These are phyloP conservation scores for Curvularia sp. DNA, from an alignment of 2,329 filamentous ascomycete species.

Conservation along the genomic window DNA sequence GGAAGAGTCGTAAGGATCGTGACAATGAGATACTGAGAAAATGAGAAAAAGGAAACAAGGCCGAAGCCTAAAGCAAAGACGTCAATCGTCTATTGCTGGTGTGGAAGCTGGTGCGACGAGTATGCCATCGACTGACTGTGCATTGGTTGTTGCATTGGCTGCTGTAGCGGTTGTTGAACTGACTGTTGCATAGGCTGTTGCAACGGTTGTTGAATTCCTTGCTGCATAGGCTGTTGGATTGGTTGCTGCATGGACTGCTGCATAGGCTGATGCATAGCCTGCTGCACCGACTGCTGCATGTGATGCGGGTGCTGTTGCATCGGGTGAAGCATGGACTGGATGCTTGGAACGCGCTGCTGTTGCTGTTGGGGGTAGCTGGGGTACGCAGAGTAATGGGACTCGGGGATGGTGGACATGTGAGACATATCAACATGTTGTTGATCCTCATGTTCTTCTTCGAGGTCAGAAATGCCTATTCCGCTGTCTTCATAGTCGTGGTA, in stretches of 20 bases:
- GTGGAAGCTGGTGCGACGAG: constrained; percentile 25
- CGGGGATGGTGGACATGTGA: constrained; percentile 32
- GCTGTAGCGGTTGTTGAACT: constrained; percentile 15
- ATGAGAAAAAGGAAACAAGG: constrained; percentile 22
- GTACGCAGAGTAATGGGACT: constrained; percentile 29
- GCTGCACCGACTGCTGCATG: constrained; percentile 15
- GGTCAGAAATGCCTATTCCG: constrained; percentile 66
- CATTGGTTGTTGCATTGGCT: constrained; percentile 14
- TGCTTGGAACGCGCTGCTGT: constrained; percentile 47
- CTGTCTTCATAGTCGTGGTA: constrained; percentile 68
- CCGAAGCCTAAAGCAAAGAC: constrained; percentile 20
- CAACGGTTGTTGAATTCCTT: constrained; percentile 9
- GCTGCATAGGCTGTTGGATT: constrained; percentile 15
- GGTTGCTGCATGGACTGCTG: constrained; percentile 31
- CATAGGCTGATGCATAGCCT: constrained; percentile 42
- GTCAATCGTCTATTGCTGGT: constrained; percentile 21
- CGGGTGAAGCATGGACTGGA: constrained; percentile 49
- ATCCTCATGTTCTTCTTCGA: constrained; percentile 54
- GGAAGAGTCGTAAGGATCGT: constrained; percentile 27
- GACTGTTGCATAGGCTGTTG: constrained; percentile 16
- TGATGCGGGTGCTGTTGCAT: constrained; percentile 20
- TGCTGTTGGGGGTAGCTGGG: constrained; percentile 32
- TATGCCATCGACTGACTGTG: constrained; percentile 28
- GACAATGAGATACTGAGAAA: constrained; percentile 19
- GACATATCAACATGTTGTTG: constrained; percentile 39